A percentile compares a stretch with the other conserved stretches of the same genome.
Evolutionary conservation across 2,329 filamentous ascomycete genomes (phyloP).

Genomic region (Ciborinia camelliae): DNA sequence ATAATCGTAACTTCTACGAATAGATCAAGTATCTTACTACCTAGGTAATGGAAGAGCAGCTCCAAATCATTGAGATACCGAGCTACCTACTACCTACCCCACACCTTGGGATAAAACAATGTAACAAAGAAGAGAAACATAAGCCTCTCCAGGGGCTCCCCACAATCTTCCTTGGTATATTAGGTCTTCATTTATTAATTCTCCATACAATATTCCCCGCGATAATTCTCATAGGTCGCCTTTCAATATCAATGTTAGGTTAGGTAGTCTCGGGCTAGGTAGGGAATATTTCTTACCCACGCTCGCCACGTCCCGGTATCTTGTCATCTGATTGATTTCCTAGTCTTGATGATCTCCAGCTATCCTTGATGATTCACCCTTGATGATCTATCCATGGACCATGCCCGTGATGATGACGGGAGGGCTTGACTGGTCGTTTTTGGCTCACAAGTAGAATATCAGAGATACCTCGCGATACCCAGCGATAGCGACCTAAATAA

Average conservation of each 20-base stretch:
- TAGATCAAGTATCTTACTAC: background rate
- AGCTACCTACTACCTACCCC: background rate
- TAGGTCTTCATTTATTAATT: background rate
- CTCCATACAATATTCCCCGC: background rate
- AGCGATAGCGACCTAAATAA: background rate
- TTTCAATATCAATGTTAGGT: background rate
- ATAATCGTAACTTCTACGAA: no score
- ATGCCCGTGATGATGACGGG: background rate
- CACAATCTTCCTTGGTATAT: background rate
- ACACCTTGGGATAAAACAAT: background rate
- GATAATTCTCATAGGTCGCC: background rate
- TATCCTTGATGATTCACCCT: no score
- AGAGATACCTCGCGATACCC: background rate
- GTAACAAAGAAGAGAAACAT: background rate
- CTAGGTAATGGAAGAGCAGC: background rate
- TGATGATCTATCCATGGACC: no score
- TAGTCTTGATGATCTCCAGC: background rate
- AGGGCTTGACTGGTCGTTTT: background rate
- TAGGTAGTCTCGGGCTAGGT: background rate
- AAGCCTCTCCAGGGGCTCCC: background rate
- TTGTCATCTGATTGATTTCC: background rate
- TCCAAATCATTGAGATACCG: background rate
- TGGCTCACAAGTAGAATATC: background rate
- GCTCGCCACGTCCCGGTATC: background rate
- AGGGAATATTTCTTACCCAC: background rate